These are phyloP conservation scores for Agaricus sinodeliciosus DNA, from an alignment of 768 basidiomycete species.

Conservation along the genomic window DNA sequence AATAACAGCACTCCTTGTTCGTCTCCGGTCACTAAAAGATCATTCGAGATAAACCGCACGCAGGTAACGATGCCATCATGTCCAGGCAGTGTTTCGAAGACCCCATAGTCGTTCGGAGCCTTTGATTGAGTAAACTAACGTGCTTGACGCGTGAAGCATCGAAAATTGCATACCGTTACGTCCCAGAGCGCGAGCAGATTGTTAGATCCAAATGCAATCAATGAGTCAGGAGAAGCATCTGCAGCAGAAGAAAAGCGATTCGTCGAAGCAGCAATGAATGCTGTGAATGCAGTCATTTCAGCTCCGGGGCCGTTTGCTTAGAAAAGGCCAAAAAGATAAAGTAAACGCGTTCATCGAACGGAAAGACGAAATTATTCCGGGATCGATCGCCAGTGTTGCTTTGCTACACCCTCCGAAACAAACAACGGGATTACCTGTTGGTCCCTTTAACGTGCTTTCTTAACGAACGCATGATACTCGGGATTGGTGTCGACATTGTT, in stretches of 20 bases:
- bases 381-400: constrained; percentile 6
- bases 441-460: neutral
- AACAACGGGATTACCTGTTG: neutral
- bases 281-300: constrained; percentile 23
- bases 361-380: neutral
- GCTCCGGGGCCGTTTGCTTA: neutral
- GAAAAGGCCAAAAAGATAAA: neutral
- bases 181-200: constrained; percentile 40
- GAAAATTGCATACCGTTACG: constrained; percentile 27
- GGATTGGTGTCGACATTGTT: constrained; percentile 73
- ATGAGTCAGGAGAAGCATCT: constrained; percentile 35
- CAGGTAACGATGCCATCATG: constrained; percentile 73
- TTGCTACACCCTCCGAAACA: neutral
- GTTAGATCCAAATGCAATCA: constrained; percentile 41
- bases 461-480: constrained; percentile 51
- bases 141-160: neutral
- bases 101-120: constrained; percentile 44
- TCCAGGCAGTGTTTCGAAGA: constrained; percentile 66
- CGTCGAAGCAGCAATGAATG: constrained; percentile 40
- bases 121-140: constrained; percentile 19
- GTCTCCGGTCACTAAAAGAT: constrained; percentile 64
- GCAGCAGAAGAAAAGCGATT: constrained; percentile 45
- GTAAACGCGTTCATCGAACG: neutral
- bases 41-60: constrained; percentile 55
- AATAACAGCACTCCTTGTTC: constrained; percentile 59